Evolutionary conservation across 495 filamentous ascomycete species (phyloP).

Genomic region (Cercophora newfieldiana): DNA sequence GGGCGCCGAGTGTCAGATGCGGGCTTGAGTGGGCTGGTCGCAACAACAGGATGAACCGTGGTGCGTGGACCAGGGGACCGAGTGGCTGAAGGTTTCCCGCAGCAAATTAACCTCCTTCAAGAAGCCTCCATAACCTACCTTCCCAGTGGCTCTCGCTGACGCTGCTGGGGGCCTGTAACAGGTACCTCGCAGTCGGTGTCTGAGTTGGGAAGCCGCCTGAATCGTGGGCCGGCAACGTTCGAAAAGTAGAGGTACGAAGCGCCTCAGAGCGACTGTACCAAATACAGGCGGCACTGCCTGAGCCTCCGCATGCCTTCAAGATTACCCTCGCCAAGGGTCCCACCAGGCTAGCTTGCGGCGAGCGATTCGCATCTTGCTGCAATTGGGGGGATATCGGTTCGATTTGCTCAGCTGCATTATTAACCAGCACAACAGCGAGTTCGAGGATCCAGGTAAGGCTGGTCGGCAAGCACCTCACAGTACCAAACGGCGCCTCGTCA

Average conservation of each 20-base stretch:
- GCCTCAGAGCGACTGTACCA: background rate
- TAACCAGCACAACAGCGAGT: constrained; percentile 8
- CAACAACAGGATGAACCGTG: background rate
- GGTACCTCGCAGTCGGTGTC: constrained; percentile 23
- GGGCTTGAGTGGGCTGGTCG: constrained; percentile 6
- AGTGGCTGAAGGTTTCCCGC: background rate
- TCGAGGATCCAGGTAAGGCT: background rate
- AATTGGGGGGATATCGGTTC: constrained; percentile 17
- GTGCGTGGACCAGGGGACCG: background rate
- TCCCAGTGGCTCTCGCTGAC: background rate
- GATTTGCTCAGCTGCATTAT: constrained; percentile 25
- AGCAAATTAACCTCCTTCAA: background rate
- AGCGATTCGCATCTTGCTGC: constrained; percentile 14
- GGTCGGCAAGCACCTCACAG: too few species aligned
- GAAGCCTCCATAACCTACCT: background rate
- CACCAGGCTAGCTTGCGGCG: constrained; percentile 4
- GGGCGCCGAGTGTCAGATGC: constrained; percentile 9
- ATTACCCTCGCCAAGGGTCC: constrained; percentile 26
- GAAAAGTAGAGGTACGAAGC: constrained; percentile 12
- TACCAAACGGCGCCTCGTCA: background rate
- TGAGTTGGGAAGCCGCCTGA: constrained; percentile 28
- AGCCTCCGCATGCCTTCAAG: constrained; percentile 2
- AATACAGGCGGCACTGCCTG: background rate
- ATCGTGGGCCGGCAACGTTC: constrained; percentile 7
- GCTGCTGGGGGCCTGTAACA: constrained; percentile 3